These are phyloP conservation scores for Neurospora crassa DNA, from an alignment of 2,329 filamentous ascomycete genomes.

Conservation along the genomic window DNA sequence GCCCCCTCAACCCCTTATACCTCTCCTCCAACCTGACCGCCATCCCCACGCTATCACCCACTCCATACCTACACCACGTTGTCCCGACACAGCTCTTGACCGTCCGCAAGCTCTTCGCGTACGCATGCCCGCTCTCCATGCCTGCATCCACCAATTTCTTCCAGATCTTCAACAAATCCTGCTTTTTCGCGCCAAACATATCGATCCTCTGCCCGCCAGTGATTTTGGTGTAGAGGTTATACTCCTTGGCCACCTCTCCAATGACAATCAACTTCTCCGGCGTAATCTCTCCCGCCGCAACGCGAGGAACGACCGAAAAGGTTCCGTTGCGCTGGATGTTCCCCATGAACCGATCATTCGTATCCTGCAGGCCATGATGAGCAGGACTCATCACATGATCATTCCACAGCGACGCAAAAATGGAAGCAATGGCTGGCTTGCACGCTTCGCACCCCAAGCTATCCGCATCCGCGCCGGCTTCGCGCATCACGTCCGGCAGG, in stretches of 20 bases:
- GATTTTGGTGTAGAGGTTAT: constrained; percentile 80
- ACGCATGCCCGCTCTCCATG: constrained; percentile 85
- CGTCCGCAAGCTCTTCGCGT: constrained; percentile 79
- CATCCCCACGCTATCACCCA: constrained; percentile 87
- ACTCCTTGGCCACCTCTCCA: constrained; percentile 76
- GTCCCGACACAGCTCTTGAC: constrained; percentile 90
- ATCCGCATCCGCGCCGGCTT: constrained; percentile 59
- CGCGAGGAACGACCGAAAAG: constrained; percentile 77
- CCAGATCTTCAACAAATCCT: constrained; percentile 79
- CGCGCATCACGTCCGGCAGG: constrained; percentile 67
- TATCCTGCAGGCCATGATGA: constrained; percentile 69
- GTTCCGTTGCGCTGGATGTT: constrained; percentile 91
- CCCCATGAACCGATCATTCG: constrained; percentile 78
- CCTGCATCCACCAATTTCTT: constrained; percentile 68
- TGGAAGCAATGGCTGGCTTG: constrained; percentile 73
- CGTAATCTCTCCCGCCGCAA: constrained; percentile 79
- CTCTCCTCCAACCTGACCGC: constrained; percentile 79
- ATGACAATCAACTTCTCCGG: constrained; percentile 78
- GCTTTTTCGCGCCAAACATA: constrained; percentile 84
- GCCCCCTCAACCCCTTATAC: constrained; percentile 82
- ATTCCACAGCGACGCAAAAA: constrained; percentile 76
- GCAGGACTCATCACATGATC: constrained; percentile 66
- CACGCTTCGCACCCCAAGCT: constrained; percentile 81
- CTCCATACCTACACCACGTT: constrained; percentile 83
- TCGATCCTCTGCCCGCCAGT: constrained; percentile 88